Evolutionary conservation across 768 basidiomycete species (phyloP).

Genomic region (Scleroderma bovista): DNA sequence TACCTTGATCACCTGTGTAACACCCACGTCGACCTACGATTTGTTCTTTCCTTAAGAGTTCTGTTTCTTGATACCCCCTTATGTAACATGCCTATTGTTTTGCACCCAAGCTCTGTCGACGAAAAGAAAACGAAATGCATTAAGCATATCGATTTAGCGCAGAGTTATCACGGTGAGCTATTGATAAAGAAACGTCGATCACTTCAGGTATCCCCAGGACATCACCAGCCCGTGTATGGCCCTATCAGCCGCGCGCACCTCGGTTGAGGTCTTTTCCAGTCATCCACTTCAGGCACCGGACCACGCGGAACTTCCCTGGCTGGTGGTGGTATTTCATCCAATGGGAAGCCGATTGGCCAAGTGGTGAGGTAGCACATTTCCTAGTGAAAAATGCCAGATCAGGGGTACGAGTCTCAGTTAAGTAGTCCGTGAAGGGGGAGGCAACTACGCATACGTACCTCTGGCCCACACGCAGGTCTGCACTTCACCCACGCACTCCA

Average conservation of each 20-base stretch:
- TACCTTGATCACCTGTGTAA: not conserved
- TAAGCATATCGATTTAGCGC: not conserved
- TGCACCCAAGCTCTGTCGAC: not conserved
- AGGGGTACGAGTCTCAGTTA: not conserved
- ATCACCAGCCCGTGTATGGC: not conserved
- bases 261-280: too few species aligned
- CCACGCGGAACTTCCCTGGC: too few species aligned
- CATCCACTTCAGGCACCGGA: too few species aligned
- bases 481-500: slow-evolving; percentile 50
- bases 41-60: too few species aligned
- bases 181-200: too few species aligned
- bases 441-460: slow-evolving; percentile 30
- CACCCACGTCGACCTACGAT: too few species aligned
- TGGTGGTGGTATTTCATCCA: too few species aligned
- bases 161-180: too few species aligned
- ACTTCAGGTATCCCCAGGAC: too few species aligned
- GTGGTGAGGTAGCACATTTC: slow-evolving; percentile 25
- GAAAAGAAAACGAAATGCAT: not conserved
- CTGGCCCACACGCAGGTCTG: slow-evolving; percentile 37
- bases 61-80: not conserved
- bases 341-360: slow-evolving; percentile 11
- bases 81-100: not conserved
- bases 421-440: not conserved
- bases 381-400: too few species aligned
- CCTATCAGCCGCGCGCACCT: too few species aligned